Evolutionary conservation across 1,284 basidiomycete species (phyloP).

Genomic region (Apiotrichum mycotoxinovorans): DNA sequence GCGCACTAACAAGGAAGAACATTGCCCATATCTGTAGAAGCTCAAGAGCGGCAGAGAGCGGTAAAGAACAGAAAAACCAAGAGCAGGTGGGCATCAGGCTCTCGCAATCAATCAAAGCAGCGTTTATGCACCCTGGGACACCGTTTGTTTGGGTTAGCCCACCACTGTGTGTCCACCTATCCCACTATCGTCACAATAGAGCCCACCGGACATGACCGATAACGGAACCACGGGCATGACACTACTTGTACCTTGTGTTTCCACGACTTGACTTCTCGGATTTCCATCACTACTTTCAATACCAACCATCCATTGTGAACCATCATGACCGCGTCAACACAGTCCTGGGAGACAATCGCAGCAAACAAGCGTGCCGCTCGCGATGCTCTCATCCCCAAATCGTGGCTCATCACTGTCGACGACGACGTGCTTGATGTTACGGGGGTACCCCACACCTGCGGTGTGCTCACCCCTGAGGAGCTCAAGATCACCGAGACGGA

Average conservation of each 20-base stretch:
- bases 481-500: slow-evolving; percentile 62
- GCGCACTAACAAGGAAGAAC: not conserved
- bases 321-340: slow-evolving; percentile 8
- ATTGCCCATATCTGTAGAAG: too few species aligned
- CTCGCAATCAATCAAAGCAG: too few species aligned
- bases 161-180: too few species aligned
- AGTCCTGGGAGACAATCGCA: slow-evolving; percentile 56
- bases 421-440: slow-evolving; percentile 55
- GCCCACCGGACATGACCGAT: too few species aligned
- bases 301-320: not conserved
- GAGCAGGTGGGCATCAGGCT: not conserved
- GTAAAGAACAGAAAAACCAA: too few species aligned
- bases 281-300: too few species aligned
- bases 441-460: slow-evolving; percentile 58
- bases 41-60: not conserved
- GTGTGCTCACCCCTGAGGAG: slow-evolving; percentile 61
- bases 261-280: too few species aligned
- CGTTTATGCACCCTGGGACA: too few species aligned
- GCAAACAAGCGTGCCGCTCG: slow-evolving; percentile 58
- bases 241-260: too few species aligned
- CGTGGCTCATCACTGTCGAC: slow-evolving; percentile 56
- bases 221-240: too few species aligned
- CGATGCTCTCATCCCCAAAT: slow-evolving; percentile 58
- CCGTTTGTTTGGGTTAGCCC: too few species aligned
- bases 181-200: too few species aligned